These are phyloP conservation scores for Leptographium flavum DNA, from an alignment of 2,329 filamentous ascomycete genomes.

Conservation along the genomic window DNA sequence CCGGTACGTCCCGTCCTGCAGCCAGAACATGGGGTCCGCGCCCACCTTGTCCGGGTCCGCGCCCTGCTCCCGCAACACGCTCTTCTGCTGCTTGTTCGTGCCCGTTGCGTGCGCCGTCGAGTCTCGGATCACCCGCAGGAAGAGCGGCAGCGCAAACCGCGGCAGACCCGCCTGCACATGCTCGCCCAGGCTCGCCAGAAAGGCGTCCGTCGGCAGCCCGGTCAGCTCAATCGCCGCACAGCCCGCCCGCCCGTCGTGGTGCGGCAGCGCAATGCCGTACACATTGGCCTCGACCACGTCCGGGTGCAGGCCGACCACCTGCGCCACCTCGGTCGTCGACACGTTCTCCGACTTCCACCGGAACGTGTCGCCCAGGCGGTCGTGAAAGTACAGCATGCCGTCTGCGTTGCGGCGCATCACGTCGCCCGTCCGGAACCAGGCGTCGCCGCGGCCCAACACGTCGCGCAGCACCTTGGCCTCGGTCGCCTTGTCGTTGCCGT, in stretches of 20 bases:
- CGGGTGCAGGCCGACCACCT: conserved; percentile 53
- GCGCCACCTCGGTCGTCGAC: conserved; percentile 68
- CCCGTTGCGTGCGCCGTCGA: conserved; percentile 54
- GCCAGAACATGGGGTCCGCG: conserved; percentile 44
- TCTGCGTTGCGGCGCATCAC: conserved; percentile 57
- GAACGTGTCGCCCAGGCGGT: conserved; percentile 67
- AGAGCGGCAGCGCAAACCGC: conserved; percentile 62
- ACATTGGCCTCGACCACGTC: conserved; percentile 67
- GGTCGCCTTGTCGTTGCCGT: conserved; percentile 56
- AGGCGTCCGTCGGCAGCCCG: conserved; percentile 24
- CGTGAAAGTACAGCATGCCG: conserved; percentile 64
- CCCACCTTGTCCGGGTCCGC: conserved; percentile 48
- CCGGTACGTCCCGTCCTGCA: conserved; percentile 51
- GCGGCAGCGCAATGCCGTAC: conserved; percentile 65
- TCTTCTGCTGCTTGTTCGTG: conserved; percentile 83
- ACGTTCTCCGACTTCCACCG: conserved; percentile 78
- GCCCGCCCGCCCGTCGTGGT: conserved; percentile 72
- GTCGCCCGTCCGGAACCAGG: conserved; percentile 77
- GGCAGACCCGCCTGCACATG: conserved; percentile 48
- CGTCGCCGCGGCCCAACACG: conserved; percentile 62
- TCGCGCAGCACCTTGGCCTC: conserved; percentile 59
- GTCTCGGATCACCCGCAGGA: conserved; percentile 51
- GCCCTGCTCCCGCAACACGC: conserved; percentile 54
- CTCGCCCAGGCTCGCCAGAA: conserved; percentile 42
- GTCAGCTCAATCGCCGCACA: conserved; percentile 41